These are phyloP conservation scores for Dillenia suffruticosa DNA, from an alignment of 164 flowering plant genomes.

Conservation along the genomic window DNA sequence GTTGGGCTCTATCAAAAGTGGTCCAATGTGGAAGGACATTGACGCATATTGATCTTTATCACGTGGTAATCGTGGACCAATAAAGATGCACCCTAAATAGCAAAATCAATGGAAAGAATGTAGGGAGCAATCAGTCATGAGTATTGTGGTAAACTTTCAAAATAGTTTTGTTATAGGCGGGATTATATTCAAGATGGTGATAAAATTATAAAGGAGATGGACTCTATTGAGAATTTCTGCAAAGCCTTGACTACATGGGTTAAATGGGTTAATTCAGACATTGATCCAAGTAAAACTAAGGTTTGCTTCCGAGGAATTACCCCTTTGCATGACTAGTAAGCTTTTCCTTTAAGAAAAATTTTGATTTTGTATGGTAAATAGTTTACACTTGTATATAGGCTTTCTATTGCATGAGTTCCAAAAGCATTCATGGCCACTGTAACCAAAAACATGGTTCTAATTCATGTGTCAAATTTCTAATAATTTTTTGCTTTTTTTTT, in stretches of 20 bases:
- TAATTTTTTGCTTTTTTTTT: too few relatives aligned
- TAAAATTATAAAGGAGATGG: conserved; percentile 9
- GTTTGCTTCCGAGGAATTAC: conserved; percentile 10
- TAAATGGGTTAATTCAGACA: conserved; percentile 7
- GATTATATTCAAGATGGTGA: conserved; percentile 11
- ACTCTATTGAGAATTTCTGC: conserved; percentile 4
- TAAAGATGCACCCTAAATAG: not conserved
- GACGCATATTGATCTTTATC: conserved; percentile 1
- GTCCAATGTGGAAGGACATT: not conserved
- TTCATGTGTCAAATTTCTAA: too few relatives aligned
- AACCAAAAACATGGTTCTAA: too few relatives aligned
- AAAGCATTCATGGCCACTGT: too few relatives aligned
- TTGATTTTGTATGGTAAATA: too few relatives aligned
- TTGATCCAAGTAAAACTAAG: conserved; percentile 9
- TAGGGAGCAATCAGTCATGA: not conserved
- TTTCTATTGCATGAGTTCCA: too few relatives aligned
- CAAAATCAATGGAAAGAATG: not conserved
- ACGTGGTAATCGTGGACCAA: not conserved
- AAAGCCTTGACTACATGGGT: conserved; percentile 10
- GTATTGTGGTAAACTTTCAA: not conserved
- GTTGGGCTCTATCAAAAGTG: not conserved
- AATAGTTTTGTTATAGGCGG: conserved; percentile 17
- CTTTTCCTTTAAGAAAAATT: too few relatives aligned
- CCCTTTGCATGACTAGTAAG: conserved; percentile 11
- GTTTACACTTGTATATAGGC: too few relatives aligned